Evolutionary conservation across 2,329 filamentous ascomycete genomes (phyloP), one percentile per base, ranked within the genome.

Genomic region (Pezizomycotina sp.): DNA sequence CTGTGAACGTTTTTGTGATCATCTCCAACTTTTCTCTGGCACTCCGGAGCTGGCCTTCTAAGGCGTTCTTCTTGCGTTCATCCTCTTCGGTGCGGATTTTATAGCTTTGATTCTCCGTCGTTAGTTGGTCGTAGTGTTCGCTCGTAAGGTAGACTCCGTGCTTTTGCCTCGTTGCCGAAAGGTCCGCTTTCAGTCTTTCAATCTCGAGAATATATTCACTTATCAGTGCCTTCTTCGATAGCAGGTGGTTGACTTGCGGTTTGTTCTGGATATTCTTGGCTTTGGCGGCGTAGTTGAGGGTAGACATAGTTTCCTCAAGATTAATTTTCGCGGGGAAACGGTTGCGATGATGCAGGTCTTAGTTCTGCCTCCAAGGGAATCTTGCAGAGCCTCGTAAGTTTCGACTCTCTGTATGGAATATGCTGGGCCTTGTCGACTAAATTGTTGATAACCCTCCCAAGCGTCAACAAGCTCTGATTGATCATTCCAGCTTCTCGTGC

Each of bases 261-360:
- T 93, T 93, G 59, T 98, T 98, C 31, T 81, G 78, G 52, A 98
- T 98, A 50, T 98, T 95, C 63, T 98, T 98, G 10, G 89, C 89
- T 29, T 89, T 72, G 60, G 95, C 95, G 7, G 89, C 91, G 54
- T 98, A 98, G 56, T 98, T 89, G 2, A 98, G 67, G 0, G 91
- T 98, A 1, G 89, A 95, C 42, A 98, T 95, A 0, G 91, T 98
- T 58, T 98, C 89, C 53, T 98, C 89, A 1, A 98, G 64, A 50
- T 95, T 98, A 58, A 77, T 84, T 58, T 89, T 91, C 5, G 84
- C 82, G 1, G 89, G 2, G 89, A 95, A 25, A 98, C 69, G 1
- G 89, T 98, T 4, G 89, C 89, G 52, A 98, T 95, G 48, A 98
- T 98, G 62, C 89, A 98, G 0, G 89, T 98, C 56, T 98, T 98